A percentile compares a stretch with the other conserved stretches of the same genome.
These are phyloP conservation scores for Auriscalpium microsporum DNA, from an alignment of 768 basidiomycete species.

Conservation along the genomic window DNA sequence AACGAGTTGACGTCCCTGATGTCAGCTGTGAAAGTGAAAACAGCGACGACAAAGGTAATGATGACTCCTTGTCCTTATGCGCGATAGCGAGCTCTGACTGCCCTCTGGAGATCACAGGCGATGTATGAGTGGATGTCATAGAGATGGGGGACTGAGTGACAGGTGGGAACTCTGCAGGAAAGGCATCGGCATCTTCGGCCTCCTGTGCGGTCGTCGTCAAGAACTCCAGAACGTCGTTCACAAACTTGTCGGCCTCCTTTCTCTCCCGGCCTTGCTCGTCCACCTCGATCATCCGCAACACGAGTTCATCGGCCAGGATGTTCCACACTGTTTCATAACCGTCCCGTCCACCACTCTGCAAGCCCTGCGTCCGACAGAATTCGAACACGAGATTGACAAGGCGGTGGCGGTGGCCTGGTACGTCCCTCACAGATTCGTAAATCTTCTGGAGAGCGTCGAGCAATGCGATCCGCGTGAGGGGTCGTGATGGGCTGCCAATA, in stretches of 20 bases:
- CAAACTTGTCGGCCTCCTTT: neutral
- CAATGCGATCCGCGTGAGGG: constrained; percentile 45
- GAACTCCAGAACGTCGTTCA: constrained; percentile 10
- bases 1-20: constrained; percentile 43
- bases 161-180: constrained; percentile 5
- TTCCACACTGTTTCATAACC: constrained; percentile 16
- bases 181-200: constrained; percentile 5
- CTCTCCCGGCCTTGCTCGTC: constrained; percentile 12
- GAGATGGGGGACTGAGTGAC: constrained; percentile 7
- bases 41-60: constrained; percentile 55
- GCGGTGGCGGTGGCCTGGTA: constrained; percentile 51
- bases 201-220: constrained; percentile 6
- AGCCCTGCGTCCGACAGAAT: constrained; percentile 32
- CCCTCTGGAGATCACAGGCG: constrained; percentile 49
- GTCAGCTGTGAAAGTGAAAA: constrained; percentile 59
- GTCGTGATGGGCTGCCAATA: constrained; percentile 26
- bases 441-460: constrained; percentile 50
- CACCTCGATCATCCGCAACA: constrained; percentile 22
- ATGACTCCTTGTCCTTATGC: constrained; percentile 35
- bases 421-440: constrained; percentile 62
- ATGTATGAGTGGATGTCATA: constrained; percentile 24
- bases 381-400: constrained; percentile 46
- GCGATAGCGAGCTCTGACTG: constrained; percentile 43
- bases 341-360: constrained; percentile 6
- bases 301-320: constrained; percentile 18